These are phyloP conservation scores for Thraustochytrium sp. DNA, from an alignment of 352 stramenopile genomes.

Conservation along the genomic window DNA sequence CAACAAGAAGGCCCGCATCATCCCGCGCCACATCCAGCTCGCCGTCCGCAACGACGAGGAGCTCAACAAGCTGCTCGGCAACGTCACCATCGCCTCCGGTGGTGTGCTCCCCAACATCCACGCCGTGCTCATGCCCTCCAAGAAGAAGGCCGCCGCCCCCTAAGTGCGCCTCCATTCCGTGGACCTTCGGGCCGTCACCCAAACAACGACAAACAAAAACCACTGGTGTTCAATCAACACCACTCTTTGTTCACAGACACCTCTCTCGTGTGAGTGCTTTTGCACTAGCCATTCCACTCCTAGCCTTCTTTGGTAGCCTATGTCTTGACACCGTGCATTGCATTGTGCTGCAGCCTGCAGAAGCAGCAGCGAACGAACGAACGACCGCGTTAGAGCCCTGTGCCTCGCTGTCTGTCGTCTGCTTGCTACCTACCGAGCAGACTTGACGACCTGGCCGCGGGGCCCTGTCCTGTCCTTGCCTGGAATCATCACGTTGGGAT, in stretches of 20 bases:
- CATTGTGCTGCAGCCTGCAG: too few species aligned
- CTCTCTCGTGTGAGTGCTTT: too few species aligned
- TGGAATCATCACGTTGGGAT: too few species aligned
- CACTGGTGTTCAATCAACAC: neutral
- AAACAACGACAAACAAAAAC: neutral
- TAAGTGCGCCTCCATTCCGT: neutral
- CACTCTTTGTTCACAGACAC: neutral
- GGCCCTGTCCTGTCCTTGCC: too few species aligned
- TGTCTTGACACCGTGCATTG: too few species aligned
- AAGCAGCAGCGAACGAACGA: too few species aligned
- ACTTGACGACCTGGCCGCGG: too few species aligned
- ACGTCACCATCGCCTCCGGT: constrained; percentile 86
- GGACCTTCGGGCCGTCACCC: neutral
- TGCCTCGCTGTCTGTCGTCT: too few species aligned
- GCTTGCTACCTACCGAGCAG: too few species aligned
- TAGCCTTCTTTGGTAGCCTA: too few species aligned
- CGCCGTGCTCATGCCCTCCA: constrained; percentile 78
- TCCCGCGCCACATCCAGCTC: constrained; percentile 90
- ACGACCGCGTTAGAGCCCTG: too few species aligned
- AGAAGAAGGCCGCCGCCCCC: constrained; percentile 50
- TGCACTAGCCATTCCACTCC: too few species aligned
- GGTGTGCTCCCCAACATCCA: constrained; percentile 94
- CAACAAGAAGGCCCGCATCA: constrained; percentile 93
- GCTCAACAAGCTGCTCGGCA: constrained; percentile 87
- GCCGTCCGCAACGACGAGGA: constrained; percentile 91